Conservation (phyloP, 305 asterid species). For the Euphrasia arctica region DNA sequence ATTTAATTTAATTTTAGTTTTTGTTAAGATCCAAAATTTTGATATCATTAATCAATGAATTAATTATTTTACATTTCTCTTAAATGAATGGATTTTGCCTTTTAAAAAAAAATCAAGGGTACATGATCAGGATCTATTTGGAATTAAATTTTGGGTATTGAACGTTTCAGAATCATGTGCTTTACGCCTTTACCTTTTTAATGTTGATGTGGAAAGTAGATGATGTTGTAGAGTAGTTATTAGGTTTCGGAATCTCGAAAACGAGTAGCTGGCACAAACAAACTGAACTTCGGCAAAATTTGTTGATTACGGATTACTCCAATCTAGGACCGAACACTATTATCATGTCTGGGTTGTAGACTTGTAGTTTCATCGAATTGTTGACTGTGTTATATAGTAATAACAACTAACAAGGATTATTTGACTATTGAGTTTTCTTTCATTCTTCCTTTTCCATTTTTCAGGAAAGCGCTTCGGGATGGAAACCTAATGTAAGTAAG, state of each 20-base stretch:
- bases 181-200: too few relatives aligned
- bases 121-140: not conserved
- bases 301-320: slow-evolving; percentile 4
- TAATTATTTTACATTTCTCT: not conserved
- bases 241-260: too few relatives aligned
- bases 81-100: not conserved
- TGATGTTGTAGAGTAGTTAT: too few relatives aligned
- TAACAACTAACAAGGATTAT: not conserved
- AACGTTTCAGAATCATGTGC: too few relatives aligned
- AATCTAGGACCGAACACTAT: not conserved
- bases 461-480: slow-evolving; percentile 75
- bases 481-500: slow-evolving; percentile 91
- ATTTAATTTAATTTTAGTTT: not conserved
- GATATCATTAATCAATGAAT: not conserved
- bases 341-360: not conserved
- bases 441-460: slow-evolving; percentile 15
- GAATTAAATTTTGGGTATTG: not conserved
- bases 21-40: slow-evolving; percentile 12
- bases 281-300: not conserved
- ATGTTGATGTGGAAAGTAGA: too few relatives aligned
- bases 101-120: too few relatives aligned
- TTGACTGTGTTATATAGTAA: slow-evolving; percentile 12
- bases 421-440: slow-evolving; percentile 7
- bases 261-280: too few relatives aligned
- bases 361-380: not conserved